A percentile compares a stretch with the other conserved stretches of the same genome.
These are phyloP conservation scores for Centaurea solstitialis DNA, from an alignment of 129 eudicot genomes.

Conservation along the genomic window DNA sequence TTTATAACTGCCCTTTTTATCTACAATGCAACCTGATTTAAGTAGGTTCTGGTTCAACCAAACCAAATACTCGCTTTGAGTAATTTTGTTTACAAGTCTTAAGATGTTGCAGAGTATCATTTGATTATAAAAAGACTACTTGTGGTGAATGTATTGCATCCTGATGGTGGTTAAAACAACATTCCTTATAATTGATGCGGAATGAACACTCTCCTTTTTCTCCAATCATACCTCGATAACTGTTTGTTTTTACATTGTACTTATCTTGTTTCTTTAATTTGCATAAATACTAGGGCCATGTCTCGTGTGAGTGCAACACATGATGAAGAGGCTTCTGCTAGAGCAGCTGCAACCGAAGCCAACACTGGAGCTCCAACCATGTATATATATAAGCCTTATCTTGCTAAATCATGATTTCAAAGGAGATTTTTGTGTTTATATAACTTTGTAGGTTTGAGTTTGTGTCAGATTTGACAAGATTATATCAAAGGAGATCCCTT, in stretches of 20 bases:
- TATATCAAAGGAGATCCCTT: slow-evolving; percentile 84
- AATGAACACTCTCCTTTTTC: background rate
- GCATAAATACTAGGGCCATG: slow-evolving; percentile 20
- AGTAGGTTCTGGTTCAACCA: too few relatives aligned
- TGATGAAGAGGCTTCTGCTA: slow-evolving; percentile 81
- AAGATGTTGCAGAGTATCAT: background rate
- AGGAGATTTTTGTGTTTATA: background rate
- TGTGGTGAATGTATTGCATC: background rate
- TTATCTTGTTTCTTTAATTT: background rate
- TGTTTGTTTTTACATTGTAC: background rate
- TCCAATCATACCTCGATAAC: background rate
- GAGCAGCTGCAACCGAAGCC: slow-evolving; percentile 63
- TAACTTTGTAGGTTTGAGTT: slow-evolving; percentile 2
- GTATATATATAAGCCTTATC: slow-evolving; percentile 52
- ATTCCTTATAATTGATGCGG: background rate
- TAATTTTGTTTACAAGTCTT: background rate
- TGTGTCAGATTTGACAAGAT: slow-evolving; percentile 81
- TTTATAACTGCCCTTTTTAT: background rate
- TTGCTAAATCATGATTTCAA: background rate
- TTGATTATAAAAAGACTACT: background rate
- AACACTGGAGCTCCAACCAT: slow-evolving; percentile 82
- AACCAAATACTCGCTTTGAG: background rate
- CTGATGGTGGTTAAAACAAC: background rate
- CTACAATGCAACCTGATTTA: background rate
- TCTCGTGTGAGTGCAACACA: slow-evolving; percentile 51